These are phyloP conservation scores for Podaxis sp. DNA, from an alignment of 768 basidiomycete genomes.

Conservation along the genomic window DNA sequence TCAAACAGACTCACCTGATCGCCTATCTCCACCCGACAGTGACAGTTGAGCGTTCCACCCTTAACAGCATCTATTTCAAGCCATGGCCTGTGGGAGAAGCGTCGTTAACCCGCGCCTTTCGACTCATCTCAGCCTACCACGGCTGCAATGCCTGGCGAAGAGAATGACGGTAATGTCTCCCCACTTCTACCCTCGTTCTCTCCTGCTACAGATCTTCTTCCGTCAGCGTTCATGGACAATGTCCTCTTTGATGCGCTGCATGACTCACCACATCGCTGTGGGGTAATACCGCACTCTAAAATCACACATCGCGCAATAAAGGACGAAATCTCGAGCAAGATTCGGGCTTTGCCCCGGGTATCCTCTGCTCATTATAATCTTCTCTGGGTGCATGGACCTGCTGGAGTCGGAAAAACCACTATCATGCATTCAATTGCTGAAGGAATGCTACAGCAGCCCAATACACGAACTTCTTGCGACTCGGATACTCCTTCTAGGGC, in stretches of 20 bases:
- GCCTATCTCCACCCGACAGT: constrained; percentile 30
- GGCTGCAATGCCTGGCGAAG: not conserved
- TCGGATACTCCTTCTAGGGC: no score
- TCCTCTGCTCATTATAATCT: not conserved
- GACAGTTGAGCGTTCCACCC: not conserved
- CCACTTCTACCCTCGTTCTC: no score
- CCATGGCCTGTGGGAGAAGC: not conserved
- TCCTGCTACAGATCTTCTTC: not conserved
- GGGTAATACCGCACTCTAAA: not conserved
- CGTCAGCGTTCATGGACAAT: not conserved
- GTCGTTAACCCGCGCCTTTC: not conserved
- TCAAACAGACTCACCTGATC: not conserved
- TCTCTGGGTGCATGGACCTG: constrained; percentile 9
- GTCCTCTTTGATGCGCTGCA: not conserved
- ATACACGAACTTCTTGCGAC: not conserved
- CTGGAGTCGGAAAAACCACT: constrained; percentile 10
- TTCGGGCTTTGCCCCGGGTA: not conserved
- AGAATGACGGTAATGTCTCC: not conserved
- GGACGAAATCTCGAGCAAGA: not conserved
- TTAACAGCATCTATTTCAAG: constrained; percentile 8
- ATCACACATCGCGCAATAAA: not conserved
- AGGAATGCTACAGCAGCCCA: not conserved
- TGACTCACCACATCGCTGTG: not conserved
- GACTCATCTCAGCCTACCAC: not conserved
- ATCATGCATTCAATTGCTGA: not conserved